A percentile compares a stretch with the other conserved stretches of the same genome.
These are phyloP conservation scores for Hypomyces rosellus DNA, from an alignment of 2,329 filamentous ascomycete genomes.

Conservation along the genomic window DNA sequence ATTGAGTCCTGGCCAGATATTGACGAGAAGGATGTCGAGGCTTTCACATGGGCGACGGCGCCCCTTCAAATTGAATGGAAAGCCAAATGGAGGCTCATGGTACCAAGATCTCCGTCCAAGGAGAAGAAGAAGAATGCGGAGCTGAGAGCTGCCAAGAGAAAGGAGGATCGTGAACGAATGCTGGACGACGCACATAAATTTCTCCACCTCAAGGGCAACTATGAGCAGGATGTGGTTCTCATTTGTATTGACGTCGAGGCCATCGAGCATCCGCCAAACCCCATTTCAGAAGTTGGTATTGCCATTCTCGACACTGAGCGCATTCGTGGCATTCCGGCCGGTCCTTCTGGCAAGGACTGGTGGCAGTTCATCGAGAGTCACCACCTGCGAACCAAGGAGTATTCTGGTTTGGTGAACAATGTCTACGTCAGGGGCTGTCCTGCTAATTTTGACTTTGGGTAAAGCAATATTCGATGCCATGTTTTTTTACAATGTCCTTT, in stretches of 20 bases:
- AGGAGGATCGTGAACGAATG: constrained; percentile 45
- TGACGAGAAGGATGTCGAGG: constrained; percentile 25
- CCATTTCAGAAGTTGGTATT: constrained; percentile 81
- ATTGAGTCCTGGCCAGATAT: constrained; percentile 30
- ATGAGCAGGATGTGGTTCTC: constrained; percentile 45
- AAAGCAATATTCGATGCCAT: constrained; percentile 21
- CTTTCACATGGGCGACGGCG: constrained; percentile 15
- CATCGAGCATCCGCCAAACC: constrained; percentile 58
- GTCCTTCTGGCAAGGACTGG: constrained; percentile 60
- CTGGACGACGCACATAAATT: constrained; percentile 62
- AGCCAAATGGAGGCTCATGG: constrained; percentile 15
- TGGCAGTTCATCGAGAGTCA: constrained; percentile 57
- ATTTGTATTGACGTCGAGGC: constrained; percentile 79
- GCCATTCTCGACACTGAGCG: constrained; percentile 67
- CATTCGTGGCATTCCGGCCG: constrained; percentile 50
- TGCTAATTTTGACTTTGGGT: constrained; percentile 70
- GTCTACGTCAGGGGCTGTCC: constrained; percentile 68
- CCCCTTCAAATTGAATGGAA: constrained; percentile 6
- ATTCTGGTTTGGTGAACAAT: constrained; percentile 58
- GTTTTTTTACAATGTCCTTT: background rate
- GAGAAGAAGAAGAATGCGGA: constrained; percentile 36
- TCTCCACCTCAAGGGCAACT: constrained; percentile 49
- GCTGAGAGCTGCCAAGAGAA: constrained; percentile 42
- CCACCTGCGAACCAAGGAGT: constrained; percentile 73
- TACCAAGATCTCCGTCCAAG: constrained; percentile 14